Percentiles rank a stretch among this genome's conserved stretches.
Conservation (phyloP, 306 rosid species). For the Prosopis cineraria region DNA sequence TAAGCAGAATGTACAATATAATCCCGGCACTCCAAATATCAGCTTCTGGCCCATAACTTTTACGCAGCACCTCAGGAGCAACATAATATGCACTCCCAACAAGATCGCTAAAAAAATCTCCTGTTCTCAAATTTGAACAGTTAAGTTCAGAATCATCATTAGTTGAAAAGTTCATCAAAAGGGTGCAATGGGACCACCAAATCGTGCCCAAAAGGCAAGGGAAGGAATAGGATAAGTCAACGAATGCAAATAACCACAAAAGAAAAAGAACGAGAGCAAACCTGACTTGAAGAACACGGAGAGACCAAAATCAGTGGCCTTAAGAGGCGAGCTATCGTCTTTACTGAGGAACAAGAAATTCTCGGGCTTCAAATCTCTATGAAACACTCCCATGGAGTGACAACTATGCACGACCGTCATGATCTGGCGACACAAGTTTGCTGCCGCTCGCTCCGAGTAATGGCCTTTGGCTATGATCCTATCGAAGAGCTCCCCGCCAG, state of each 20-base stretch:
- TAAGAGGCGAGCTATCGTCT: constrained; percentile 72
- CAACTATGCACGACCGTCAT: constrained; percentile 84
- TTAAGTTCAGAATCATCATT: constrained; percentile 24
- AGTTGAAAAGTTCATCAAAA: neutral
- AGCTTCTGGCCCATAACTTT: constrained; percentile 79
- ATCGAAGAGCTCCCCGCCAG: constrained; percentile 94
- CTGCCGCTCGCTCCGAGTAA: constrained; percentile 95
- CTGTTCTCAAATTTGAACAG: constrained; percentile 45
- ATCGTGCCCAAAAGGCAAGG: neutral
- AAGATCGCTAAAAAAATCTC: constrained; percentile 76
- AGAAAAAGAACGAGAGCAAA: constrained; percentile 5
- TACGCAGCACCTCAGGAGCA: constrained; percentile 93
- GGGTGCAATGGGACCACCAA: neutral
- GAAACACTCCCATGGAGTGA: constrained; percentile 95
- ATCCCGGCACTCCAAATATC: constrained; percentile 98
- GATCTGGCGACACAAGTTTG: constrained; percentile 81
- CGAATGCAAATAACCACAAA: neutral
- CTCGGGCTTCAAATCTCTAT: constrained; percentile 91
- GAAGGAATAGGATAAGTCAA: neutral
- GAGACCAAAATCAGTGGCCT: constrained; percentile 93
- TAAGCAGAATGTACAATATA: constrained; percentile 85
- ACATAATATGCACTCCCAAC: constrained; percentile 98
- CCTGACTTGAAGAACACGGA: constrained; percentile 88
- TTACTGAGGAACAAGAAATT: constrained; percentile 72
- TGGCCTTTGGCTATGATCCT: constrained; percentile 86